Base-by-base conservation (phyloP, 75 land plant species). In the Ceratopteris richardii region DNA sequence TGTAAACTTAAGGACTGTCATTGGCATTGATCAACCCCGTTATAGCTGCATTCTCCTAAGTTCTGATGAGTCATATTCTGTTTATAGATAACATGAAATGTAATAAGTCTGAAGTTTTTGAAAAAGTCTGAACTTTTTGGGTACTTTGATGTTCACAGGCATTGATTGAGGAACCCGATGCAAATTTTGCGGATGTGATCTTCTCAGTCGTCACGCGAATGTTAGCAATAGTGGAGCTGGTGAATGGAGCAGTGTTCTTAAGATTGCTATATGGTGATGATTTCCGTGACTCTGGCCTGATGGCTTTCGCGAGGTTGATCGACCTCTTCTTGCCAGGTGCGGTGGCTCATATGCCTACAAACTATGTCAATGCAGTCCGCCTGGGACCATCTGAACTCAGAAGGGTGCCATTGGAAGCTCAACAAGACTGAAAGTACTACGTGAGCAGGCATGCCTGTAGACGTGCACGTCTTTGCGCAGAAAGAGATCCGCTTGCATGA, bases 361-460 rank as follows among this genome's bases (percentile, higher is more conserved):
- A 46, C 48, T 46, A 46, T 46, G 48, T 46, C 21, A 46, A 46
- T 46, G 48, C 48, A 3, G 17, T 46, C 17, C 48, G 48, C 2
- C 17, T 46, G 21, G 48, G 48, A 3, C 48, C 48, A 46, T 46
- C 48, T n/a, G 4, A 17, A n/a, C 48, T 46, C 21, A 46, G 14
- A n/a, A 20, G 1, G 5, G 48, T 46, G 48, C 37, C 37, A 33
- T 33, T 33, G 3, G 37, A 33, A 4, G 37, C n/a, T n/a, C n/a
- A n/a, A n/a, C n/a, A n/a, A n/a, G n/a, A n/a, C n/a, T n/a, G n/a
- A n/a, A n/a, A n/a, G n/a, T n/a, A n/a, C n/a, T n/a, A n/a, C n/a
- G n/a, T n/a, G n/a, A n/a, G n/a, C n/a, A n/a, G n/a, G n/a, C n/a
- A n/a, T n/a, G n/a, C n/a, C n/a, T n/a, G n/a, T n/a, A n/a, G n/a